These are phyloP conservation scores for Trichoderma hamatum DNA, from an alignment of 2,329 filamentous ascomycete species.

Conservation along the genomic window DNA sequence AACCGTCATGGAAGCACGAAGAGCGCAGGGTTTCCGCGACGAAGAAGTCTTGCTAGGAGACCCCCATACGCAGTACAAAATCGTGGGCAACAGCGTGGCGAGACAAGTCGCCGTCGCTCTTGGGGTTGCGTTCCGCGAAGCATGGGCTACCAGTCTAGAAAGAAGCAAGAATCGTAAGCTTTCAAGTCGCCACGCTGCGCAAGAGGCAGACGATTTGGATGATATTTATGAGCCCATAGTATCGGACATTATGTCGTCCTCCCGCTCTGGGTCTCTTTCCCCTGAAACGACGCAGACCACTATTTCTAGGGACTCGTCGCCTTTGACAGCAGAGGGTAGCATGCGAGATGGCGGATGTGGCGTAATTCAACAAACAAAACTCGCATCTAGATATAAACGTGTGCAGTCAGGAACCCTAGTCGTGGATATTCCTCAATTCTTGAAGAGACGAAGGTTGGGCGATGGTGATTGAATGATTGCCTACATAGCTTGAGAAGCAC, in stretches of 20 bases:
- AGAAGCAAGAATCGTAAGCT: not conserved
- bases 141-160: constrained; percentile 41
- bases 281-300: not conserved
- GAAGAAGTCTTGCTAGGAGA: constrained; percentile 69
- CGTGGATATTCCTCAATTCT: not conserved
- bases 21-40: constrained; percentile 72
- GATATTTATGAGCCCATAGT: not conserved
- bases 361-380: not conserved
- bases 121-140: constrained; percentile 65
- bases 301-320: not conserved
- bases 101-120: constrained; percentile 67
- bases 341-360: not conserved
- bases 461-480: not conserved
- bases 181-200: not conserved
- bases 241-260: not conserved
- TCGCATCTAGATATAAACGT: not conserved
- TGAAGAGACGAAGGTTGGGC: not conserved
- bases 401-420: not conserved
- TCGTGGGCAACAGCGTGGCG: constrained; percentile 78
- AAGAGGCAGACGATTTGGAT: not conserved
- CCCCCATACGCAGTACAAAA: constrained; percentile 59
- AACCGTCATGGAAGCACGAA: constrained; percentile 66
- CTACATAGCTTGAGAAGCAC: not conserved
- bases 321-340: not conserved
- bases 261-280: too few species aligned